A percentile compares a stretch with the other conserved stretches of the same genome.
Evolutionary conservation across 371 early-diverging fungal species (phyloP).

Genomic region (Blastocladiella emersonii): DNA sequence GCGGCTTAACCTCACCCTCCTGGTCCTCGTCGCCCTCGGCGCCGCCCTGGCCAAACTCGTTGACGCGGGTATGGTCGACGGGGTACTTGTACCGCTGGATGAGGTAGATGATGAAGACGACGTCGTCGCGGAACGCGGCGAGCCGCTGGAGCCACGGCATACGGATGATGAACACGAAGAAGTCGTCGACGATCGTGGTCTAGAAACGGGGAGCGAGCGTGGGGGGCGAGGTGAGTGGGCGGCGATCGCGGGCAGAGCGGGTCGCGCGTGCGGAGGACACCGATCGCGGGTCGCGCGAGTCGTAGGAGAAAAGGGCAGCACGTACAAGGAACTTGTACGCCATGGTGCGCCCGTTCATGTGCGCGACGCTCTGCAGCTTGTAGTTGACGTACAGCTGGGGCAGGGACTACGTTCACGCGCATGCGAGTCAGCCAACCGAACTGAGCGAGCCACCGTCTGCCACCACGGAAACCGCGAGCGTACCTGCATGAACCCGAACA

Average conservation of each 20-base stretch:
- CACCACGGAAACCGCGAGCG: too few species aligned
- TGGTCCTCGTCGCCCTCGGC: slow-evolving; percentile 21
- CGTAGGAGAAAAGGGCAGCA: too few species aligned
- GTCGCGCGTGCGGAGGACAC: too few species aligned
- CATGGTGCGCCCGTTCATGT: neutral
- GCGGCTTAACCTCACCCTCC: slow-evolving; percentile 10
- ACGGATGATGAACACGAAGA: slow-evolving; percentile 88
- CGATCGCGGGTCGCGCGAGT: too few species aligned
- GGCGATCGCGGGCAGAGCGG: too few species aligned
- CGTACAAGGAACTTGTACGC: slow-evolving; percentile 78
- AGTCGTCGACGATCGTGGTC: slow-evolving; percentile 82
- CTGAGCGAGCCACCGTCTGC: too few species aligned
- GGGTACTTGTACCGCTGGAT: slow-evolving; percentile 80
- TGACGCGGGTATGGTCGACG: slow-evolving; percentile 68
- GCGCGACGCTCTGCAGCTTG: neutral
- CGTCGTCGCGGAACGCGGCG: slow-evolving; percentile 81
- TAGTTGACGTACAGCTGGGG: slow-evolving; percentile 88
- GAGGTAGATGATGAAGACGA: slow-evolving; percentile 72
- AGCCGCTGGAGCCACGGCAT: slow-evolving; percentile 89
- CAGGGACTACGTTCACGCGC: slow-evolving; percentile 75
- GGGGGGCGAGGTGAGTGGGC: too few species aligned
- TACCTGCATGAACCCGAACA: slow-evolving; percentile 82
- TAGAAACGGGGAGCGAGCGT: too few species aligned
- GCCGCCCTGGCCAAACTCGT: slow-evolving; percentile 86
- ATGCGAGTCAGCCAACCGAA: too few species aligned